Evolutionary conservation across 2,329 filamentous ascomycete species (phyloP), one percentile per base, ranked within the genome.

Genomic region (Alternaria gansuensis): DNA sequence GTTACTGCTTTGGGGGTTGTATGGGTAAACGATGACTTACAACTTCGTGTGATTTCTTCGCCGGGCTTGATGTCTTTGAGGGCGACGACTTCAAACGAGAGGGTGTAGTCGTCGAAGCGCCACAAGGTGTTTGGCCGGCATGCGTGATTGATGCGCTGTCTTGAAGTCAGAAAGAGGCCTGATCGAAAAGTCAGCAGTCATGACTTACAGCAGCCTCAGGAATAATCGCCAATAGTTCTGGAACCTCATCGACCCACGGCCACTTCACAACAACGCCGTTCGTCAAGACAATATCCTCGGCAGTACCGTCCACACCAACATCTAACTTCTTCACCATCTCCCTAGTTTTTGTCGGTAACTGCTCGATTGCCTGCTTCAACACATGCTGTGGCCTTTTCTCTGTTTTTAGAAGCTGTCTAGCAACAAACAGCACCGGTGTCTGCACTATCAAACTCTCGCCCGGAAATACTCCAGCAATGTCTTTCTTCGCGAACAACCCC

Each of bases 121-220:
- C 74, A 76, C 51, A 68, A 65, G 1, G 74, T 65, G 31, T 75
- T 77, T 14, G 71, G 71, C 17, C 74, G 69, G 52, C 74, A 77
- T 34, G 71, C 74, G 44, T 76, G 74, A 48, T 77, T 77, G 57
- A 76, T 72, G 13, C 74, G 66, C 73, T 75, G 29, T 4, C 13
- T 21, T 9, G 23, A 23, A 23, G 33, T 68, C 37, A 70, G 57
- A 29, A 24, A 23, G 17, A 5, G 11, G 5, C n/a, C 21, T 0
- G 10, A 13, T 0, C 0, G n/a, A 8, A 28, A 24, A 11, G 1
- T 13, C 8, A 11, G 26, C 34, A n/a, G 4, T 40, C 11, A n/a
- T 28, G 17, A 65, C 72, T 65, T 65, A 74, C 72, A 29, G 73
- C 71, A 29, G 66, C 66, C 46, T 75, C 73, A 4, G 71, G 73